Evolutionary conservation across 1,284 basidiomycete genomes (phyloP), one percentile per base, ranked within the genome.

Genomic region (Ceratobasidium sp.): DNA sequence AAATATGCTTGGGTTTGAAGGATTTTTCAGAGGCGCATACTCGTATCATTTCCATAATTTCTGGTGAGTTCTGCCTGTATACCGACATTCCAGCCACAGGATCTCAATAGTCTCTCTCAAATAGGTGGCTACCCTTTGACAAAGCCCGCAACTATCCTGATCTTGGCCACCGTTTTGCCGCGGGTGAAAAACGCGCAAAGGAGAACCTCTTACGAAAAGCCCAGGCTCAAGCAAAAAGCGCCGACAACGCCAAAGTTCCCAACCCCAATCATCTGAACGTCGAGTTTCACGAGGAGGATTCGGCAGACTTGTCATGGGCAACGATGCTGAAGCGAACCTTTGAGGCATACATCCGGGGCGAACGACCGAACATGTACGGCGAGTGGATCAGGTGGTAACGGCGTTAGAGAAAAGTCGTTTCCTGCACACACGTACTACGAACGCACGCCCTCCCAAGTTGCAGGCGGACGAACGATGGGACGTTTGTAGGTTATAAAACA

Each of bases 51-150:
- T 92, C 85, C 94, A 95, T 83, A 95, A 95, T 83, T 94, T 91
- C 83, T 94, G 94, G 93, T 92, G 58, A 78, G 83, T 67, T 26
- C 20, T 7, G 55, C 23, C n/a, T 56, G 58, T 26, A 23, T 60
- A 42, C 20, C 20, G 51, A 13, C 18, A 28, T 56, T 28, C 76
- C 77, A 78, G n/a, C 44, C 76, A 39, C 26, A 77, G 64, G 0
- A 42, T 42, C 23, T 40, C 39, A 33, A 12, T 23, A 13, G 13
- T 12, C 9, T 7, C 12, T 33, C 23, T 42, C 68, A 13, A 64
- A 20, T 80, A 97, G 95, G 95, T 97, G 97, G 96, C 92, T 94
- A 79, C 94, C 96, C 2, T 97, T 98, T 82, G 97, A 98, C 84
- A 89, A 93, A 0, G 86, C 90, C 9, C 92, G 96, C 23, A 96